Percentiles rank a stretch among this genome's conserved stretches.
Evolutionary conservation across 148 eudicot species (phyloP).

Genomic region (Pharnaceum exiguum): DNA sequence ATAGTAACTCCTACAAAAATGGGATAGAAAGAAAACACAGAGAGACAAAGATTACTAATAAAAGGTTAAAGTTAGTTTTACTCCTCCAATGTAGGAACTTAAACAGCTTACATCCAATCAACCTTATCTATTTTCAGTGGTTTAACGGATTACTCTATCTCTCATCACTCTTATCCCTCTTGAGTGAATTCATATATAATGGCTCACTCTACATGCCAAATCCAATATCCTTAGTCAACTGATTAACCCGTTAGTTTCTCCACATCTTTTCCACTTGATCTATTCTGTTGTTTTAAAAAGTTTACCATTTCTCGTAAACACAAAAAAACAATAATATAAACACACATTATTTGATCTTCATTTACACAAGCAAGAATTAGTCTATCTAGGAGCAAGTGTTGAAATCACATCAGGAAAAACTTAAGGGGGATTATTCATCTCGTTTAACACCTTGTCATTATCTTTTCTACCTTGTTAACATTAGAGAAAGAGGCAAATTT

Average conservation of each 20-base stretch:
- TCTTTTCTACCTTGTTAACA: too few relatives aligned
- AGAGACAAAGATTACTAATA: neutral
- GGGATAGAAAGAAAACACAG: neutral
- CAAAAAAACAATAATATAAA: too few relatives aligned
- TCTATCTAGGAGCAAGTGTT: too few relatives aligned
- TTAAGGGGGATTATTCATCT: too few relatives aligned
- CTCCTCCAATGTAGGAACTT: too few relatives aligned
- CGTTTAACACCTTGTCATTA: too few relatives aligned
- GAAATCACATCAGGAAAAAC: too few relatives aligned
- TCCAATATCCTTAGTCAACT: neutral
- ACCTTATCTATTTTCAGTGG: slow-evolving; percentile 12
- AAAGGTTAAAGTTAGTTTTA: neutral
- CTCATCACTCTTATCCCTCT: neutral
- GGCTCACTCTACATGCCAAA: neutral
- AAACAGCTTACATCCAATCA: too few relatives aligned
- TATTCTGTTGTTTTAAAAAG: neutral
- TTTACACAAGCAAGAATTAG: too few relatives aligned
- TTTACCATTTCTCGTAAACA: too few relatives aligned
- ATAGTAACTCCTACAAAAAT: slow-evolving; percentile 1
- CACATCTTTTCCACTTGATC: neutral
- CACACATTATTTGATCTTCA: too few relatives aligned
- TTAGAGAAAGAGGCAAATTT: too few relatives aligned
- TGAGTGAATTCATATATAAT: neutral
- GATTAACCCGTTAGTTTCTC: neutral
- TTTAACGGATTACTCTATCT: slow-evolving; percentile 3